Base-by-base conservation (phyloP, 352 stramenopile species). In the Pythium rishiriense region DNA sequence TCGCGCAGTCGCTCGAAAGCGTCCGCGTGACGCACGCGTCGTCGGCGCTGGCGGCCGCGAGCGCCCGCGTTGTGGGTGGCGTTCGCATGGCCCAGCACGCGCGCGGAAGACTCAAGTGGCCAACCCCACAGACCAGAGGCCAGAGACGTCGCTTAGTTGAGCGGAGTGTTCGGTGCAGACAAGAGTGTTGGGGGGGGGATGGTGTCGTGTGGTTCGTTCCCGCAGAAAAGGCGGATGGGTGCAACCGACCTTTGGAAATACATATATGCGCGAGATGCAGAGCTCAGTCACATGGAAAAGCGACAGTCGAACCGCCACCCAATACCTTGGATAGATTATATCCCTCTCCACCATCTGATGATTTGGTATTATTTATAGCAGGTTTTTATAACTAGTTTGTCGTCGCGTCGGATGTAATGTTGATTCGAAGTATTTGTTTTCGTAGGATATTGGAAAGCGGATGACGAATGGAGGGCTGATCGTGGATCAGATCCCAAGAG, bases 1-100 rank as follows among this genome's bases (percentile, higher is more conserved):
- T 21, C 35, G 37, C 19, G 53, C 53, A 60, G 39, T 50, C 39
- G 53, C 22, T 60, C 4, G 21, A 25, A 24, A 60, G 53, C 25
- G 53, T 60, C 41, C 22, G 50, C 4, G 41, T 50, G 14, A 43
- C 37, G 37, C 37, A 43, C 4, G 37, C 14, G 5, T 28, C 53
- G 17, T 4, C n/a, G 15, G 53, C 39, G 8, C 15, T 17, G n/a
- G 9, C 8, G 3, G 4, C 29, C 46, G 37, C 35, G 21, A 58
- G 52, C 52, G 37, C 39, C 37, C 35, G 21, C 22, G 21, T 60
- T n/a, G 19, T 39, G 39, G 22, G 37, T 50, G 53, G 14, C 37
- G 22, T 14, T 58, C 52, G 5, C 33, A 58, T 58, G 47, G 52
- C 24, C 9, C 9, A 17, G 29, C 11, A 47, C n/a, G n/a, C n/a